Evolutionary conservation across 371 early-diverging fungal species (phyloP).

Genomic region (Agmasoma carcini): DNA sequence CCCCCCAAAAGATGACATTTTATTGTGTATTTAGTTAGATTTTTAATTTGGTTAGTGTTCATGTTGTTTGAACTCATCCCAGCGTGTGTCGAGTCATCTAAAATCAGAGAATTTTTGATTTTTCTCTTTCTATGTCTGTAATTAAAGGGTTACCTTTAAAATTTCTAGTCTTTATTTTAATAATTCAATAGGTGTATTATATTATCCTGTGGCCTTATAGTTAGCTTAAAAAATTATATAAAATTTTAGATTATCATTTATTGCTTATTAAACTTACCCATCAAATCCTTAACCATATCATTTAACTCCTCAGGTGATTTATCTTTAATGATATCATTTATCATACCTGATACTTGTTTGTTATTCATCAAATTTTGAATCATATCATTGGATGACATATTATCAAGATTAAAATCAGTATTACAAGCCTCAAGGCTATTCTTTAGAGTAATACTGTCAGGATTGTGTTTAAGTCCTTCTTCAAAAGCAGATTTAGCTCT

Average conservation of each 20-base stretch:
- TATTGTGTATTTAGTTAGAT: too few relatives aligned
- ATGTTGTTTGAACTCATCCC: too few relatives aligned
- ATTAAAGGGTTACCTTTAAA: too few relatives aligned
- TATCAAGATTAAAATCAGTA: background rate
- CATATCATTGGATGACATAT: background rate
- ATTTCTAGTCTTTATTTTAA: too few relatives aligned
- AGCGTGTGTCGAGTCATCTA: too few relatives aligned
- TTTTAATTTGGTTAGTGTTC: too few relatives aligned
- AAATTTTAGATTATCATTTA: slow-evolving; percentile 7
- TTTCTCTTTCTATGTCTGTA: too few relatives aligned
- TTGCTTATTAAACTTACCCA: slow-evolving; percentile 2
- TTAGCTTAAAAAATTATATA: background rate
- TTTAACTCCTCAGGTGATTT: slow-evolving; percentile 23
- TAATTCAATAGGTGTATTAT: too few relatives aligned
- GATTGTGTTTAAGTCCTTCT: slow-evolving; percentile 15
- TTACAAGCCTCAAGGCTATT: background rate
- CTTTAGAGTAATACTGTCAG: slow-evolving; percentile 1
- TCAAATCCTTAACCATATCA: slow-evolving; percentile 5
- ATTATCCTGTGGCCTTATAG: too few relatives aligned
- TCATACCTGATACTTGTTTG: slow-evolving; percentile 3
- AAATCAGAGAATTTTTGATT: too few relatives aligned
- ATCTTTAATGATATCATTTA: slow-evolving; percentile 16
- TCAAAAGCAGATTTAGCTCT: slow-evolving; percentile 5
- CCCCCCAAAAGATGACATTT: too few relatives aligned
- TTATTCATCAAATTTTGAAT: slow-evolving; percentile 14